Conservation (phyloP, 768 basidiomycete species). For the Dacryopinax primogenitus region DNA sequence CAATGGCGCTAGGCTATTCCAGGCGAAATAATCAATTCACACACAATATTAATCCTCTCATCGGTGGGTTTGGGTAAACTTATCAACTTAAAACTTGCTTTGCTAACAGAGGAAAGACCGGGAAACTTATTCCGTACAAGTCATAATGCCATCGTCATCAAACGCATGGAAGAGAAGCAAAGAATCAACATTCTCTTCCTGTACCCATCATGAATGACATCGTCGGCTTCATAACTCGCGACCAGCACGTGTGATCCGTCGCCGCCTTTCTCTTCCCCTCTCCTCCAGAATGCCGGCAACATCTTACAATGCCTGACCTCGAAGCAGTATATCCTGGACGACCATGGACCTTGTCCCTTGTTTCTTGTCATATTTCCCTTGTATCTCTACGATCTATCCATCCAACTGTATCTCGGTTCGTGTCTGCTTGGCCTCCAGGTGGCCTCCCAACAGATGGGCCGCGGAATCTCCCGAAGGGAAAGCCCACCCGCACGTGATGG, state of each 20-base stretch:
- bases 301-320: background rate
- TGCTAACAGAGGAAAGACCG: no score
- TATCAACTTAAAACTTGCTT: no score
- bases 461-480: constrained; percentile 16
- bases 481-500: no score
- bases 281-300: background rate
- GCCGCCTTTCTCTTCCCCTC: background rate
- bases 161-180: background rate
- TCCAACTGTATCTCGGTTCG: no score
- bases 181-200: background rate
- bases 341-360: background rate
- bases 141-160: constrained; percentile 3
- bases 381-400: no score
- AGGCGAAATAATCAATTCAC: constrained; percentile 4
- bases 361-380: no score
- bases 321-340: constrained; percentile 5
- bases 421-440: no score
- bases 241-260: background rate
- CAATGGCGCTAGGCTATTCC: background rate
- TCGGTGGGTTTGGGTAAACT: no score
- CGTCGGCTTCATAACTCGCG: background rate
- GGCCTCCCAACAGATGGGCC: background rate
- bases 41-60: no score
- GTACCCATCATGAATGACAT: background rate
- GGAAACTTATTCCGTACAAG: background rate